Conservation (phyloP, 2,329 filamentous ascomycete genomes). For the Akanthomyces uredinophilus region DNA sequence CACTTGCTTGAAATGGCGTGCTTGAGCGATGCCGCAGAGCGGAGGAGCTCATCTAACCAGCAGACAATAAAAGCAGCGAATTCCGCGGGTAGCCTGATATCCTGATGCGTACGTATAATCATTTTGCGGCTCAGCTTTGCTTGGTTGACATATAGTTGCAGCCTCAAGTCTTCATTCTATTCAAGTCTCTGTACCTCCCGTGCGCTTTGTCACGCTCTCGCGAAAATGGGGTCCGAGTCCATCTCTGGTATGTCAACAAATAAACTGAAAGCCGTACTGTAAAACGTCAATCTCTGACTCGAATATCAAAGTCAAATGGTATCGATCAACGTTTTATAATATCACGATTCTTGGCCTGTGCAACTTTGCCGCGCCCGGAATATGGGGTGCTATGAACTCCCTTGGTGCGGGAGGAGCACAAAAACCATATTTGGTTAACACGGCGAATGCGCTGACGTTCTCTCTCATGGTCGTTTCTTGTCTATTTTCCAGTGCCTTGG, state of each 20-base stretch:
- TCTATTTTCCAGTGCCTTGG: constrained; percentile 58
- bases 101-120: neutral
- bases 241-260: neutral
- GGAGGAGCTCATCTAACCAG: neutral
- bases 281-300: neutral
- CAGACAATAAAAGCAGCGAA: neutral
- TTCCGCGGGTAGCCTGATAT: neutral
- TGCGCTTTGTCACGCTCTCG: neutral
- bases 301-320: constrained; percentile 54
- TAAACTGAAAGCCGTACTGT: neutral
- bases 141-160: too few relatives aligned
- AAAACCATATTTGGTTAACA: constrained; percentile 62
- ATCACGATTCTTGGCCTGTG: constrained; percentile 65
- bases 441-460: constrained; percentile 67
- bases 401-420: constrained; percentile 64
- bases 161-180: too few relatives aligned
- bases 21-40: neutral
- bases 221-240: neutral
- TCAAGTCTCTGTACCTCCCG: too few relatives aligned
- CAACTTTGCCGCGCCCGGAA: constrained; percentile 65
- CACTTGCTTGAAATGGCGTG: constrained; percentile 8
- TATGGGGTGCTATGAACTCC: constrained; percentile 70
- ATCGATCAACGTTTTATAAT: constrained; percentile 68
- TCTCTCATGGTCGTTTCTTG: constrained; percentile 69
- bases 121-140: neutral